Evolutionary conservation across 495 filamentous ascomycete species (phyloP).

Genomic region (Staphylotrichum tortipilum): DNA sequence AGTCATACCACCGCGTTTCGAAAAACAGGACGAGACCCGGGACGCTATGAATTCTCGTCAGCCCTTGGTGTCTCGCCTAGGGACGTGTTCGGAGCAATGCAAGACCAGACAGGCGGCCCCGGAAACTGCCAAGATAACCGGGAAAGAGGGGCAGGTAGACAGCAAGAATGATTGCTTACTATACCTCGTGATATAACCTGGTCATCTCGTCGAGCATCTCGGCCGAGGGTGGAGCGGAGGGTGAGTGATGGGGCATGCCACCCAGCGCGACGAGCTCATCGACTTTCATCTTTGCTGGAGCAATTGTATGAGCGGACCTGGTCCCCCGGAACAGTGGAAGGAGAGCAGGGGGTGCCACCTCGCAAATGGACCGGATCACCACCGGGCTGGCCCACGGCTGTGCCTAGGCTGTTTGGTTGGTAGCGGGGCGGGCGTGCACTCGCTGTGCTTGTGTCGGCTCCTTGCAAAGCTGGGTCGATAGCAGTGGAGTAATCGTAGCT

Average conservation of each 20-base stretch:
- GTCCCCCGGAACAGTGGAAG: conserved; percentile 18
- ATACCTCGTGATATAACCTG: conserved; percentile 65
- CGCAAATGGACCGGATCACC: conserved; percentile 15
- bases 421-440: conserved; percentile 33
- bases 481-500: conserved; percentile 58
- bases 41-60: too few relatives aligned
- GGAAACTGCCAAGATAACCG: too few relatives aligned
- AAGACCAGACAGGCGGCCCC: too few relatives aligned
- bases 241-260: conserved; percentile 52
- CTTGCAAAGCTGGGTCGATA: conserved; percentile 70
- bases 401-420: conserved; percentile 23
- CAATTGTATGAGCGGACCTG: conserved; percentile 38
- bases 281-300: conserved; percentile 62
- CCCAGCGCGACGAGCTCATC: conserved; percentile 65
- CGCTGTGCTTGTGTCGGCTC: conserved; percentile 22
- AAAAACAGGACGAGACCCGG: conserved; percentile 70
- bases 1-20: conserved; percentile 73
- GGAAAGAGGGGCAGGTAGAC: too few relatives aligned
- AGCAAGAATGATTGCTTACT: too few relatives aligned
- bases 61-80: too few relatives aligned
- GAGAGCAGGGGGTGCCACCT: conserved; percentile 24
- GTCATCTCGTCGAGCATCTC: conserved; percentile 59
- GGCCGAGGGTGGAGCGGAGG: conserved; percentile 45
- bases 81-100: too few relatives aligned
- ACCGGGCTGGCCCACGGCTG: conserved; percentile 14